Conservation (phyloP, 495 filamentous ascomycete species). For the Lasiosphaeriaceae sp. region DNA sequence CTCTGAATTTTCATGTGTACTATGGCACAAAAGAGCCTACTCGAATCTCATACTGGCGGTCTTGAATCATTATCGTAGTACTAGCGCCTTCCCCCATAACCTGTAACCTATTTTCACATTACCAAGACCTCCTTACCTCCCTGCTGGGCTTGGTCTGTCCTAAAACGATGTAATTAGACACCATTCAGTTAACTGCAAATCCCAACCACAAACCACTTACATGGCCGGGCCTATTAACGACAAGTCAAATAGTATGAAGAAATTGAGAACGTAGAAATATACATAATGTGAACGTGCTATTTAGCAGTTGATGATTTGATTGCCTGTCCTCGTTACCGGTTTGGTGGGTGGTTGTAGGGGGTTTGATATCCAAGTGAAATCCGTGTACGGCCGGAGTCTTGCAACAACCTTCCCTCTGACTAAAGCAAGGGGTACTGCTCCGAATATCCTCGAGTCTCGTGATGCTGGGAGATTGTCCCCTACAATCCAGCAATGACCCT, state of each 20-base stretch:
- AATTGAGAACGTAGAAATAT: too few species aligned
- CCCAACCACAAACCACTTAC: neutral
- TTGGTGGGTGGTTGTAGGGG: conserved; percentile 13
- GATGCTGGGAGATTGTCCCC: conserved; percentile 85
- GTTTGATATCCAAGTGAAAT: conserved; percentile 28
- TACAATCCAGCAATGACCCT: conserved; percentile 82
- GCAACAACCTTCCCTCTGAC: conserved; percentile 84
- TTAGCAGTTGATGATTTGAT: too few species aligned
- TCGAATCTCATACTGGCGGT: neutral
- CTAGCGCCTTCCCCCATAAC: conserved; percentile 3
- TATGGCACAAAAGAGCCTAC: conserved; percentile 1
- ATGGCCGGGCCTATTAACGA: neutral
- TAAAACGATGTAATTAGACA: conserved; percentile 29
- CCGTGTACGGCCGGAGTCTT: conserved; percentile 49
- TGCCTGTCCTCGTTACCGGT: neutral
- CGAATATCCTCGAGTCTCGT: conserved; percentile 79
- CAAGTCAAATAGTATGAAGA: too few species aligned
- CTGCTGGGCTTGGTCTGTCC: conserved; percentile 2
- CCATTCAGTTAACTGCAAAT: conserved; percentile 11
- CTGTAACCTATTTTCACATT: conserved; percentile 2
- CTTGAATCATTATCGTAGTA: conserved; percentile 7
- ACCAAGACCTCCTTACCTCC: neutral
- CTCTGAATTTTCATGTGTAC: conserved; percentile 23
- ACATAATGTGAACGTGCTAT: too few species aligned
- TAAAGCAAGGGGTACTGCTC: conserved; percentile 78